These are phyloP conservation scores for Blastobotrys proliferans DNA, from an alignment of 1,139 yeast genomes.

Conservation along the genomic window DNA sequence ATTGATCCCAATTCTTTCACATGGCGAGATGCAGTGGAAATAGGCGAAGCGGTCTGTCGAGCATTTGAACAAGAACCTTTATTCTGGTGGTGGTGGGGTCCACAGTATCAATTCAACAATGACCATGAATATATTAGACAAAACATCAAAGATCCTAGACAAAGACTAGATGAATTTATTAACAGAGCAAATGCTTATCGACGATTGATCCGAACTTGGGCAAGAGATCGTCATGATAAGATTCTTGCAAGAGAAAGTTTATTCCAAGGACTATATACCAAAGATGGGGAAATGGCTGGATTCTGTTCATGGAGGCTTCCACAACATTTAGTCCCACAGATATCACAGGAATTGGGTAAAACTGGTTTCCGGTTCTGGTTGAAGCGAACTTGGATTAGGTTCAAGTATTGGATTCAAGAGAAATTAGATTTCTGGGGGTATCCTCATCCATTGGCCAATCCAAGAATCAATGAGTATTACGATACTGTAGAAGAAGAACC, in stretches of 20 bases:
- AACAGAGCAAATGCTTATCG: constrained; percentile 1
- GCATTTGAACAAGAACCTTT: constrained; percentile 8
- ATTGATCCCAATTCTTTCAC: not conserved
- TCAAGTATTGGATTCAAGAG: constrained; percentile 2
- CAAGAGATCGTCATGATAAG: constrained; percentile 1
- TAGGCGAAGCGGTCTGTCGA: constrained; percentile 2
- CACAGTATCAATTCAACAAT: constrained; percentile 11
- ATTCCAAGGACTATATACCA: constrained; percentile 4
- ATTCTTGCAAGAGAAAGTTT: not conserved
- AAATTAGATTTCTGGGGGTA: constrained; percentile 3
- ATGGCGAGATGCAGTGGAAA: constrained; percentile 10
- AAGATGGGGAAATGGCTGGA: constrained; percentile 5
- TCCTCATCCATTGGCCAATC: constrained; percentile 6
- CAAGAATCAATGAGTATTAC: constrained; percentile 3
- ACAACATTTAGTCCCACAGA: not conserved
- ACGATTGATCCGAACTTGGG: constrained; percentile 7
- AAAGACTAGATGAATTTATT: constrained; percentile 1
- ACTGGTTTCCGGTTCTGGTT: constrained; percentile 9
- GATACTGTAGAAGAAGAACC: not conserved
- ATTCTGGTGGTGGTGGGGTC: constrained; percentile 12
- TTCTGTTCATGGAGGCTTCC: constrained; percentile 8
- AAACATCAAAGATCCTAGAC: constrained; percentile 7
- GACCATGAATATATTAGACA: constrained; percentile 10
- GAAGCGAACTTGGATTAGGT: constrained; percentile 12
- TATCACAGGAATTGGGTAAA: constrained; percentile 1